phyloP scores from a whole-genome alignment of 148 eudicot genomes.

The Cornus controversa region DNA sequence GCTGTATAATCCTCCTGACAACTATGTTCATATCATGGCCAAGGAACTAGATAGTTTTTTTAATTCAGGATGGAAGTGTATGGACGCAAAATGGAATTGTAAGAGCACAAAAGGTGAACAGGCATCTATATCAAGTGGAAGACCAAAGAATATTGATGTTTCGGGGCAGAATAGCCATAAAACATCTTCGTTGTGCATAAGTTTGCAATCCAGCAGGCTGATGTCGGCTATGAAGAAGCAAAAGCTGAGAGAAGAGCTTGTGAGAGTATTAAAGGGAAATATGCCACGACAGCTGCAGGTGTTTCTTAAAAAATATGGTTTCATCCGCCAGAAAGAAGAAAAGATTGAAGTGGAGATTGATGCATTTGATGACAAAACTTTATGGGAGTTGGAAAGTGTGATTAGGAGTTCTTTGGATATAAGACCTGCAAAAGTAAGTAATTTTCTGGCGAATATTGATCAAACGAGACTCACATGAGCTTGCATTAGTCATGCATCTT shows the following conservation, averaged over 20 bases:
- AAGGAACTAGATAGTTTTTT: constrained; percentile 42
- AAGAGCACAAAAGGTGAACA: constrained; percentile 17
- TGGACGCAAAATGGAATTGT: constrained; percentile 38
- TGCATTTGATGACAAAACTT: constrained; percentile 28
- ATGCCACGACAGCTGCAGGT: constrained; percentile 23
- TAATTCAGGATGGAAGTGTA: constrained; percentile 45
- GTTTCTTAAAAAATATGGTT: constrained; percentile 24
- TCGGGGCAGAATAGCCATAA: background rate
- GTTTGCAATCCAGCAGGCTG: constrained; percentile 10
- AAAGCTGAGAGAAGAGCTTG: constrained; percentile 26
- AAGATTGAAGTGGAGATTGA: constrained; percentile 24
- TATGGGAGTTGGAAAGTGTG: constrained; percentile 34
- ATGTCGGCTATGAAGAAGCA: constrained; percentile 37
- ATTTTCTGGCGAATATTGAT: background rate
- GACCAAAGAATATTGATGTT: constrained; percentile 6
- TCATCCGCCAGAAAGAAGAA: constrained; percentile 19
- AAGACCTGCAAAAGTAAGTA: constrained; percentile 12
- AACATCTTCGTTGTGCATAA: constrained; percentile 6
- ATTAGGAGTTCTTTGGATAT: constrained; percentile 14
- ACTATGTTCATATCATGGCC: constrained; percentile 53
- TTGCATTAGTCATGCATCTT: background rate
- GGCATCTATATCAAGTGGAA: constrained; percentile 5
- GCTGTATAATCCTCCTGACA: constrained; percentile 69
- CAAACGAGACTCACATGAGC: too few species aligned
- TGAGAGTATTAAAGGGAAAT: constrained; percentile 24